Conservation (phyloP, 331 rosid genomes). For the Prunus yedoensis region DNA sequence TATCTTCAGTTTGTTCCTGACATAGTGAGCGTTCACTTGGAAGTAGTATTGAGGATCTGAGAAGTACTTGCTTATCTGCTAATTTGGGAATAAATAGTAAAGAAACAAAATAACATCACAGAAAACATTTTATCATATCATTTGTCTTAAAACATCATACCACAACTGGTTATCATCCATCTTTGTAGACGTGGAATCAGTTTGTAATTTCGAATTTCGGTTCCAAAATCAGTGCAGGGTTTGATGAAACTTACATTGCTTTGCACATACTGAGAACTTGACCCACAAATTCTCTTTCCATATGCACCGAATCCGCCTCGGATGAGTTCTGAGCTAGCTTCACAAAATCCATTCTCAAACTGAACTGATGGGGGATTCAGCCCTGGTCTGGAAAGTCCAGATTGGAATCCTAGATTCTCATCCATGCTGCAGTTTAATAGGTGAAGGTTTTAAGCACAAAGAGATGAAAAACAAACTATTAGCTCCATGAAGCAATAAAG, state of each 20-base stretch:
- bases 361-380: background rate
- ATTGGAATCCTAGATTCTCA: conserved; percentile 1
- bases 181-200: no score
- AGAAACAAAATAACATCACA: background rate
- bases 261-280: conserved; percentile 26
- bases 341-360: conserved; percentile 19
- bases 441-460: background rate
- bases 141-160: background rate
- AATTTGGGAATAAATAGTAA: conserved; percentile 5
- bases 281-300: conserved; percentile 25
- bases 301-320: conserved; percentile 16
- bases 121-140: background rate
- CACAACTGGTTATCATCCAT: no score
- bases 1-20: conserved; percentile 26
- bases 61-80: conserved; percentile 26
- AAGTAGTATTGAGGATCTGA: conserved; percentile 33
- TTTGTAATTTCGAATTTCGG: background rate
- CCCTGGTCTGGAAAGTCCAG: conserved; percentile 7
- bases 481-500: background rate
- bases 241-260: conserved; percentile 17
- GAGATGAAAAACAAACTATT: background rate
- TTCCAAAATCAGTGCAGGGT: background rate
- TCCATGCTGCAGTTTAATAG: background rate
- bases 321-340: conserved; percentile 16
- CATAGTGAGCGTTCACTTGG: conserved; percentile 29